Conservation (phyloP, 176 grass and related monocot species). For the Triticum dicoccoides region DNA sequence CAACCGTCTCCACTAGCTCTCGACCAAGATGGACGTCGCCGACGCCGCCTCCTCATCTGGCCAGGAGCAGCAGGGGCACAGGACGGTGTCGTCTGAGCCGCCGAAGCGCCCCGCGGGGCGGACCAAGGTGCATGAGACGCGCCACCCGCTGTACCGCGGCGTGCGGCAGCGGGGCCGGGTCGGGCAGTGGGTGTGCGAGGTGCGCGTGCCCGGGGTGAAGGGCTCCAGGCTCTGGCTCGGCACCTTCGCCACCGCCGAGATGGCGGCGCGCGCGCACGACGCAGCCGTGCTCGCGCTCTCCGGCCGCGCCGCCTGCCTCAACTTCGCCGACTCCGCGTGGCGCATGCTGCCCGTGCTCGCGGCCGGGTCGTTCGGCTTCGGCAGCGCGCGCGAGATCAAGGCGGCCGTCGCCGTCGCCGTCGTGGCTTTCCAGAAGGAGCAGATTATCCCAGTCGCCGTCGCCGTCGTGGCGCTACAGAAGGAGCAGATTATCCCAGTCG, state of each 20-base stretch:
- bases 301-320: conserved; percentile 47
- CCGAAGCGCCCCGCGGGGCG: conserved; percentile 62
- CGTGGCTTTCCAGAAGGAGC: conserved; percentile 2
- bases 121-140: conserved; percentile 72
- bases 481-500: too few relatives aligned
- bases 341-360: conserved; percentile 21
- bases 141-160: conserved; percentile 68
- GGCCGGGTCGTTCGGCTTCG: background rate
- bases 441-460: background rate
- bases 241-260: conserved; percentile 62
- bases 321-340: conserved; percentile 65
- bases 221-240: conserved; percentile 68
- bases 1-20: too few relatives aligned
- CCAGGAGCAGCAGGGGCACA: background rate
- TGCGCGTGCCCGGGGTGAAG: conserved; percentile 32
- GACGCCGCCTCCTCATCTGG: too few relatives aligned
- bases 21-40: too few relatives aligned
- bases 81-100: conserved; percentile 53
- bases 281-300: conserved; percentile 50
- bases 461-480: too few relatives aligned
- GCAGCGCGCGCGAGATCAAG: conserved; percentile 28
- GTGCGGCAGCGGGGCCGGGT: conserved; percentile 37
- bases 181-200: conserved; percentile 71
- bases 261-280: conserved; percentile 74
- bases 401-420: conserved; percentile 35